phyloP scores from a whole-genome alignment of 192 early-diverging fungal species.

The Coemansia sp. region DNA sequence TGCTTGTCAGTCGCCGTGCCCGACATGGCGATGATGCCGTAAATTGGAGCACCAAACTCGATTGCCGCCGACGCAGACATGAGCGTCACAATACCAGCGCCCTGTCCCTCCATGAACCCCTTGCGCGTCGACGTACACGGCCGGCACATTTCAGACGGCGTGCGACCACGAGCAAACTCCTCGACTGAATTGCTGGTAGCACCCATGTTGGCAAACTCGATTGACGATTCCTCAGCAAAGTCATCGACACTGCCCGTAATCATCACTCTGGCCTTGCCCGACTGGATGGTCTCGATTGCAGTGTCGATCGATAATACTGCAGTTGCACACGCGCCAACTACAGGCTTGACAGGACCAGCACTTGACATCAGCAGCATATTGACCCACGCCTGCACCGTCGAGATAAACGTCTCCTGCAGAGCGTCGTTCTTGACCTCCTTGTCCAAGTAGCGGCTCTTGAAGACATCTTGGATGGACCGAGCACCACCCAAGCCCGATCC shows the following conservation, averaged over 20 bases:
- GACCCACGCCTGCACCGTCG: slow-evolving; percentile 95
- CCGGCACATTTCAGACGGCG: slow-evolving; percentile 87
- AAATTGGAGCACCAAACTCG: slow-evolving; percentile 90
- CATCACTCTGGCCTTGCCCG: slow-evolving; percentile 87
- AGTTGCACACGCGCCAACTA: slow-evolving; percentile 86
- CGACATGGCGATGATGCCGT: slow-evolving; percentile 81
- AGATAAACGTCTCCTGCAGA: slow-evolving; percentile 93
- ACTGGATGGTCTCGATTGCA: slow-evolving; percentile 81
- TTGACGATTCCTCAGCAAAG: slow-evolving; percentile 84
- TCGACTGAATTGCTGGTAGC: slow-evolving; percentile 81
- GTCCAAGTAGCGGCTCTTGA: slow-evolving; percentile 74
- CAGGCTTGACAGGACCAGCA: slow-evolving; percentile 79
- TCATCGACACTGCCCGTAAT: slow-evolving; percentile 89
- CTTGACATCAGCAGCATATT: slow-evolving; percentile 91
- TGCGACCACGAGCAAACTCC: slow-evolving; percentile 83
- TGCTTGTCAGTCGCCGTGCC: slow-evolving; percentile 93
- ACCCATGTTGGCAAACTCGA: slow-evolving; percentile 85
- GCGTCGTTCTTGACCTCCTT: slow-evolving; percentile 82
- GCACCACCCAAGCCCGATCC: slow-evolving; percentile 92
- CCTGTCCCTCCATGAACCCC: slow-evolving; percentile 92
- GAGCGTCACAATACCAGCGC: slow-evolving; percentile 83
- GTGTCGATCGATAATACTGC: slow-evolving; percentile 86
- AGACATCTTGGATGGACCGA: slow-evolving; percentile 69
- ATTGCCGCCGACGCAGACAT: slow-evolving; percentile 84
- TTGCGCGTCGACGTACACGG: slow-evolving; percentile 81